Conservation (phyloP, 2,329 filamentous ascomycete genomes). For the Spiromastix sp. region DNA sequence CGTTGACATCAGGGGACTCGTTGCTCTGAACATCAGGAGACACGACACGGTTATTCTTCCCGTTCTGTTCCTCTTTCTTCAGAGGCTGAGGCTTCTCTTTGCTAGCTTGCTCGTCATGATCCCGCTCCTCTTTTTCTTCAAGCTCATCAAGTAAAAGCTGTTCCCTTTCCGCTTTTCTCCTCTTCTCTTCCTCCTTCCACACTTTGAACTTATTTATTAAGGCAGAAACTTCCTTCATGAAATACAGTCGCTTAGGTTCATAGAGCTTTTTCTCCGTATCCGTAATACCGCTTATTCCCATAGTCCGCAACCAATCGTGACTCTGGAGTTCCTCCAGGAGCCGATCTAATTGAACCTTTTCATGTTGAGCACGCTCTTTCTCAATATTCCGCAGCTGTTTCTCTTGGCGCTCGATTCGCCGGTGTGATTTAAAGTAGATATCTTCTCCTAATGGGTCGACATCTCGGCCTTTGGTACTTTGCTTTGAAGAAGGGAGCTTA, state of each 20-base stretch:
- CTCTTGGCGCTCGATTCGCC: conserved; percentile 53
- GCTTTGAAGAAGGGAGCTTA: conserved; percentile 31
- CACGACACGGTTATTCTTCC: conserved; percentile 9
- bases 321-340: conserved; percentile 74
- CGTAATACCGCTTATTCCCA: conserved; percentile 79
- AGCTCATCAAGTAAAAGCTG: conserved; percentile 44
- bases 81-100: conserved; percentile 18
- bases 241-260: conserved; percentile 74
- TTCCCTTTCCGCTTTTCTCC: conserved; percentile 65
- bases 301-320: conserved; percentile 83
- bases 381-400: conserved; percentile 60
- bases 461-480: conserved; percentile 20
- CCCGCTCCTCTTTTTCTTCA: conserved; percentile 33
- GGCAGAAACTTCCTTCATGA: conserved; percentile 69
- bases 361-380: conserved; percentile 54
- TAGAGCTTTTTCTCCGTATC: conserved; percentile 79
- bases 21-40: conserved; percentile 24
- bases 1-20: conserved; percentile 54
- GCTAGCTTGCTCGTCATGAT: conserved; percentile 28
- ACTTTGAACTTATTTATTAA: conserved; percentile 78
- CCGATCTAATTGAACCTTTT: conserved; percentile 55
- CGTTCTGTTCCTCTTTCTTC: conserved; percentile 13
- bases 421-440: conserved; percentile 48
- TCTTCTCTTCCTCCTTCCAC: conserved; percentile 86
- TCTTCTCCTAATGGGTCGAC: conserved; percentile 48